Evolutionary conservation across 2,329 filamentous ascomycete genomes (phyloP).

Genomic region (Fusarium mangiferae): DNA sequence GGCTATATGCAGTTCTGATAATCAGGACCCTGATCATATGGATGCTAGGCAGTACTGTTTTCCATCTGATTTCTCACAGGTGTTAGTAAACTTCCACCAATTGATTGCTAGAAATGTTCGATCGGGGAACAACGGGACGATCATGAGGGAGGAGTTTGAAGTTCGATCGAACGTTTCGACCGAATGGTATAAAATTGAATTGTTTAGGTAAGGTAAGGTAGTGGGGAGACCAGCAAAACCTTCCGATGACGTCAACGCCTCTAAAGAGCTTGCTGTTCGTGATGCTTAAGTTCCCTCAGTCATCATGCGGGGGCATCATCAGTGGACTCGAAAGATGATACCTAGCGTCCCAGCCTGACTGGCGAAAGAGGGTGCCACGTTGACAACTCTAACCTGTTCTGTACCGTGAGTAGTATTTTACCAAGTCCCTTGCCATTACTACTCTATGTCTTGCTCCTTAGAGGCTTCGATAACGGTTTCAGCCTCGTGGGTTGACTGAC

Average conservation of each 20-base stretch:
- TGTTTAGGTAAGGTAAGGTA: background rate
- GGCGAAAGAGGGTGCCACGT: slow-evolving; percentile 40
- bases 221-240: background rate
- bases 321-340: slow-evolving; percentile 21
- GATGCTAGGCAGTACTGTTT: background rate
- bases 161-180: background rate
- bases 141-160: background rate
- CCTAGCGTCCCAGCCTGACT: slow-evolving; percentile 30
- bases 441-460: slow-evolving; percentile 14
- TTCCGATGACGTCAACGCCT: slow-evolving; percentile 41
- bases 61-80: background rate
- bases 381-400: slow-evolving; percentile 30
- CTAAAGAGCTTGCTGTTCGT: slow-evolving; percentile 20
- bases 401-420: background rate
- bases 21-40: slow-evolving; percentile 21
- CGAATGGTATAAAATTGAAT: background rate
- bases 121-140: background rate
- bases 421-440: slow-evolving; percentile 9
- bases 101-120: background rate
- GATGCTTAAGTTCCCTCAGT: slow-evolving; percentile 5
- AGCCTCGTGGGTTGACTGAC: slow-evolving; percentile 43
- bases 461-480: slow-evolving; percentile 31
- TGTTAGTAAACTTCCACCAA: slow-evolving; percentile 31
- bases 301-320: slow-evolving; percentile 25
- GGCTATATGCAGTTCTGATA: slow-evolving; percentile 19